Base-by-base conservation (phyloP, 2,329 filamentous ascomycete genomes). In the Aspergillus brunneoviolaceus region DNA sequence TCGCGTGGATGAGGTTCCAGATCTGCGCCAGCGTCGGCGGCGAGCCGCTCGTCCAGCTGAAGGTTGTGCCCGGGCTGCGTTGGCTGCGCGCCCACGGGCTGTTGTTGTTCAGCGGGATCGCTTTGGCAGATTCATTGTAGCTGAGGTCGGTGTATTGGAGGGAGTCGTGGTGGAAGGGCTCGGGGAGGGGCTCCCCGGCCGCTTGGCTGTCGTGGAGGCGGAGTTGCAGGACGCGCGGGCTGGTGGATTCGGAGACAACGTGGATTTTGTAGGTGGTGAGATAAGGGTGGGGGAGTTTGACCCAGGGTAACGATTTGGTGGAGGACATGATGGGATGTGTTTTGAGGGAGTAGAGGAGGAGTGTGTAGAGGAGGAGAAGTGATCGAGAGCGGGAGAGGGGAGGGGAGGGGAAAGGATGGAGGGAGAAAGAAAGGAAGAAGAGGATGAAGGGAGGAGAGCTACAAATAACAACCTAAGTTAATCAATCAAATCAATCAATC, bases 261-360 rank as follows among this genome's bases (percentile, higher is more conserved):
- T 68, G 66, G 48, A 81, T 77, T 29, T 69, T 71, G 63, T 80
- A 81, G 59, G 74, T 67, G 2, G 79, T 81, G 45, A 81, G 71
- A 53, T 77, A 82, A 4, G 79, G 79, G 57, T 81, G 77, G 19
- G 79, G 79, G 29, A 81, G 74, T 63, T 80, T 81, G 25, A 81
- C 74, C 59, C 68, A 68, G 31, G 77, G 74, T 57, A 74, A 77
- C 61, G 50, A 5, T 19, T 23, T 39, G 7, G 57, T 29, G 16
- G 59, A 21, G 3, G 47, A 6, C 23, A 47, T 52, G 33, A 35
- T 27, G 25, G 5, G 16, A 39, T 7, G 21, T 50, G 19, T 21
- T 55, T 45, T 10, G 21, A n/a, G 42, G 1, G 35, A 29, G 35
- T 31, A 60, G 33, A 42, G 27, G 50, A 35, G 14, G 11, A 52